These are phyloP conservation scores for Daldinia loculata DNA, from an alignment of 495 filamentous ascomycete genomes.

Conservation along the genomic window DNA sequence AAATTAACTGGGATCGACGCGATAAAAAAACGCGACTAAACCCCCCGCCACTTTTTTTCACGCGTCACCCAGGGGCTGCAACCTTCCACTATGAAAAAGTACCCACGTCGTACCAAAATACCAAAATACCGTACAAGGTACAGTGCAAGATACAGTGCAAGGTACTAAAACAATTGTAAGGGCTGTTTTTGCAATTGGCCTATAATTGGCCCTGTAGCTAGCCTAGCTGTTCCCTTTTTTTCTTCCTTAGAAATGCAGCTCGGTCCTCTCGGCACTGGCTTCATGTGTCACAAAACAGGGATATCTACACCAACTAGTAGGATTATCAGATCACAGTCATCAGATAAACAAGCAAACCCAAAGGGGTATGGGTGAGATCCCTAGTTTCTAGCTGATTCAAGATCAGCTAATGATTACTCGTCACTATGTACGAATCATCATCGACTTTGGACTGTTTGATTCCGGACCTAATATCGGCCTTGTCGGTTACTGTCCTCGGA, in stretches of 20 bases:
- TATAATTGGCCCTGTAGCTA: background rate
- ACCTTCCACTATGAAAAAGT: background rate
- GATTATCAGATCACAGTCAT: constrained; percentile 41
- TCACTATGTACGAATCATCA: constrained; percentile 18
- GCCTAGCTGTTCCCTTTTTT: constrained; percentile 8
- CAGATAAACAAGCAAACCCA: constrained; percentile 30
- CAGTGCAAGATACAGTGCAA: background rate
- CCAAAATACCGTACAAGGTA: background rate
- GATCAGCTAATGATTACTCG: constrained; percentile 38
- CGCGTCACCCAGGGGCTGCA: background rate
- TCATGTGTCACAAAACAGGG: constrained; percentile 34
- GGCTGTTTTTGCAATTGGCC: background rate
- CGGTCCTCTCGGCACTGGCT: constrained; percentile 21
- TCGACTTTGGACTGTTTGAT: constrained; percentile 1
- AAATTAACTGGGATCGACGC: constrained; percentile 20
- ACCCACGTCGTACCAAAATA: background rate
- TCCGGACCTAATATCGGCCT: constrained; percentile 37
- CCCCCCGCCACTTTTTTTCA: constrained; percentile 40
- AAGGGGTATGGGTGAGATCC: constrained; percentile 19
- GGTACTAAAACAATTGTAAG: constrained; percentile 1
- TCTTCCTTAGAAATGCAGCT: constrained; percentile 23
- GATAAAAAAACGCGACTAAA: constrained; percentile 12
- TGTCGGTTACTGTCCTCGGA: constrained; percentile 24
- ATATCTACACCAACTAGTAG: constrained; percentile 32
- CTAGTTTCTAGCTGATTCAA: constrained; percentile 40